Evolutionary conservation across 1,284 basidiomycete genomes (phyloP).

Genomic region (Cerrena zonata): DNA sequence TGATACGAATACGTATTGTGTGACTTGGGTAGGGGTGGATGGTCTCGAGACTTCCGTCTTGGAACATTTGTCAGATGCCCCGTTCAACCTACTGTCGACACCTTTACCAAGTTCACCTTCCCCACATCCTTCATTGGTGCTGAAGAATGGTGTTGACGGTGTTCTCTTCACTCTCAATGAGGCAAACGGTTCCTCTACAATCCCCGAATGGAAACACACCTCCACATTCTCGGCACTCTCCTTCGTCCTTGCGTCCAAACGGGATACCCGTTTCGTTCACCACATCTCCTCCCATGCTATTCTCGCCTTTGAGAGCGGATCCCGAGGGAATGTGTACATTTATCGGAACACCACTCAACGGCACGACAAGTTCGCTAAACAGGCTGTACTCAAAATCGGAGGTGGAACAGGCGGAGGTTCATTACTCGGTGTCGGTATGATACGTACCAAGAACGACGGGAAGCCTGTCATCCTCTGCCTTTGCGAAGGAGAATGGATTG

Average conservation of each 20-base stretch:
- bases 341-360: conserved; percentile 53
- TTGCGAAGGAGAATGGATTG: conserved; percentile 70
- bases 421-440: conserved; percentile 69
- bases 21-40: conserved; percentile 59
- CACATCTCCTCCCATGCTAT: conserved; percentile 56
- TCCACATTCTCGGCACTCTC: conserved; percentile 83
- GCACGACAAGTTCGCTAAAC: conserved; percentile 60
- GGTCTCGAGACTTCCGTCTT: conserved; percentile 40
- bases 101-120: conserved; percentile 47
- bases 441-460: conserved; percentile 31
- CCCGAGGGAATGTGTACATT: conserved; percentile 73
- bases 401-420: conserved; percentile 63
- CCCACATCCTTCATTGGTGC: conserved; percentile 44
- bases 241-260: conserved; percentile 92
- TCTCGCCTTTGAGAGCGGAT: conserved; percentile 77
- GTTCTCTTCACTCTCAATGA: conserved; percentile 53
- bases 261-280: conserved; percentile 77
- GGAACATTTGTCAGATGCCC: conserved; percentile 31
- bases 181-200: conserved; percentile 15
- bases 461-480: conserved; percentile 58
- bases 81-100: conserved; percentile 54
- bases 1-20: conserved; percentile 53
- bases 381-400: conserved; percentile 72
- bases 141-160: conserved; percentile 83
- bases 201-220: conserved; percentile 64